Percentiles rank a stretch among this genome's conserved stretches.
Conservation (phyloP, 352 stramenopile genomes). For the Phytophthora fragariae region DNA sequence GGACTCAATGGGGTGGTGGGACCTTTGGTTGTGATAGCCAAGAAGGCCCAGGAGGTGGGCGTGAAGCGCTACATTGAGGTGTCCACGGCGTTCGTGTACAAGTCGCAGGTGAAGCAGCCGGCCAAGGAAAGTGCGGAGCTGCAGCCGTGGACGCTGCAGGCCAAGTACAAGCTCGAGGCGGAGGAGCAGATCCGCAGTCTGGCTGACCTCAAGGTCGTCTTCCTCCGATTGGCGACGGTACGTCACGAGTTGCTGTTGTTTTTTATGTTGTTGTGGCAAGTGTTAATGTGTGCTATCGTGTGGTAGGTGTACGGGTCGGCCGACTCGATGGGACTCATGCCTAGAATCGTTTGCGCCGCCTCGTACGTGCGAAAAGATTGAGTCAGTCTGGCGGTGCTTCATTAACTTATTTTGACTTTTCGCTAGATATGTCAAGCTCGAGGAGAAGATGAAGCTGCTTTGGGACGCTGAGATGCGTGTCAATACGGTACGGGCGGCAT, state of each 20-base stretch:
- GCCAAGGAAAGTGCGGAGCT: constrained; percentile 69
- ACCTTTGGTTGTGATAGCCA: constrained; percentile 37
- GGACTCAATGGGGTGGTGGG: no score
- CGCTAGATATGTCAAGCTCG: constrained; percentile 78
- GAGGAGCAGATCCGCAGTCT: constrained; percentile 78
- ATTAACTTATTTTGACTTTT: not conserved
- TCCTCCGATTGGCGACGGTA: constrained; percentile 82
- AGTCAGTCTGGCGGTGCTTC: not conserved
- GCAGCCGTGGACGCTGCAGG: constrained; percentile 85
- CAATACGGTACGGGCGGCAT: constrained; percentile 65
- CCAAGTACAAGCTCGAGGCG: constrained; percentile 88
- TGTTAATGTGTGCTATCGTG: constrained; percentile 2
- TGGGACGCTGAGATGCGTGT: constrained; percentile 90
- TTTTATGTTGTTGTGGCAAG: not conserved
- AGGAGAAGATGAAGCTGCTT: constrained; percentile 90
- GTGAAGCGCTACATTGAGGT: constrained; percentile 89
- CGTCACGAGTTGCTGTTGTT: constrained; percentile 1
- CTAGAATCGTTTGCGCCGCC: constrained; percentile 83
- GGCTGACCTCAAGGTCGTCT: constrained; percentile 64
- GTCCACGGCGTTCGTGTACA: constrained; percentile 91
- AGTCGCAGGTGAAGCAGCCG: constrained; percentile 78
- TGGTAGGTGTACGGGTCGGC: constrained; percentile 79
- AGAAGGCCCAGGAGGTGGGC: constrained; percentile 68
- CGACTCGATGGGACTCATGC: constrained; percentile 86
- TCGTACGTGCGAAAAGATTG: constrained; percentile 56